Base-by-base conservation (phyloP, 768 basidiomycete genomes). In the Leccinum variicolor region DNA sequence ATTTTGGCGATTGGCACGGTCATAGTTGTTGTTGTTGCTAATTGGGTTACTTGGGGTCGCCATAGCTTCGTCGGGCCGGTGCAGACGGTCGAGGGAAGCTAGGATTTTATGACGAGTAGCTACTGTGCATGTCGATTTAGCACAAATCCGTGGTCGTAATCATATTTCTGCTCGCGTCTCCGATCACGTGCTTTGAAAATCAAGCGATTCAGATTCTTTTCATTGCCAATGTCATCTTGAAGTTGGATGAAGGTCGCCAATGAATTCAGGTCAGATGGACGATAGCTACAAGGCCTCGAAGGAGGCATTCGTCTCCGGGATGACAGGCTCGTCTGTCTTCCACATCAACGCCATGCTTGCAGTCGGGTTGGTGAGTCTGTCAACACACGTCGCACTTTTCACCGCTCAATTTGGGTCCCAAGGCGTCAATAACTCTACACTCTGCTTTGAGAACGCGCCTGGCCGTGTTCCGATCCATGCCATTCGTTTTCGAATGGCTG, bases 221-320 rank as follows among this genome's bases (percentile, higher is more conserved):
- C 34, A 45, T n/a, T 6, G 39, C 11, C 11, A 31, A 11, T 17
- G 28, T 29, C 28, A 29, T 29, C 28, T 10, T 10, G 28, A 43
- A 19, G 41, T 43, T 43, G 17, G 14, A 39, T 21, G 33, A 21
- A n/a, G 29, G 2, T 26, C 31, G 5, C 6, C 25, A 13, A 47
- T 46, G 39, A 28, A 19, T 19, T n/a, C 50, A 46, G n/a, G 14
- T 14, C 50, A 57, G 26, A 70, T 65, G 70, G 54, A 58, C 54
- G 15, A 50, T 39, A 23, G 58, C 48, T 95, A 95, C 80, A 94
- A 92, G 70, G 62, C 77, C 8, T 83, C 80, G 9, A 96, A 96
- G 72, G 90, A 92, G 75, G 83, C 82, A 0, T 96, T 94, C 66
- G 87, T 93, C 39, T 85, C 90, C 7, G 83, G 84, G 39, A 82